Evolutionary conservation across 345 rosid genomes (phyloP).

Genomic region (Gossypium mustelinum): DNA sequence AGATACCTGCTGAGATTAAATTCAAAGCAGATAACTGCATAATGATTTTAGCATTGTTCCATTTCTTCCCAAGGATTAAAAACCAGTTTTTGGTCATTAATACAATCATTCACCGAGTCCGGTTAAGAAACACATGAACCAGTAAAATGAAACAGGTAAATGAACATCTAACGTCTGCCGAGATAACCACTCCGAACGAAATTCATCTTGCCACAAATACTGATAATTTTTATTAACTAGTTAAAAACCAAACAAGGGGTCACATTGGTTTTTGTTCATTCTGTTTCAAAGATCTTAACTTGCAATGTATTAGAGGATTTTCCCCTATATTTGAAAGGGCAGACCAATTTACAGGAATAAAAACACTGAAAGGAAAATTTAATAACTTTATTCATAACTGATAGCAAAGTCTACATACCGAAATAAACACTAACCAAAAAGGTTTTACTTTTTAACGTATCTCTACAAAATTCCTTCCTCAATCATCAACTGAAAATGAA

Average conservation of each 20-base stretch:
- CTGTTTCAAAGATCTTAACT: no score
- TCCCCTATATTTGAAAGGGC: no score
- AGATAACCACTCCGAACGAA: background rate
- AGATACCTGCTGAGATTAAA: background rate
- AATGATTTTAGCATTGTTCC: background rate
- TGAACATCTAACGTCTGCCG: background rate
- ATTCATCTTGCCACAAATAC: background rate
- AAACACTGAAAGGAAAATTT: background rate
- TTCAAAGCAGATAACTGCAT: background rate
- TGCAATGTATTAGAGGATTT: no score
- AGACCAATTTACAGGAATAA: no score
- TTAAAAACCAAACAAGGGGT: no score
- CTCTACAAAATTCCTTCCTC: background rate
- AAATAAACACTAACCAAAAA: background rate
- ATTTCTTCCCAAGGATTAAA: background rate
- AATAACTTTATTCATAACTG: background rate
- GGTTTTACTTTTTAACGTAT: background rate
- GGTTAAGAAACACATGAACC: background rate
- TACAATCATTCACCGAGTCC: background rate
- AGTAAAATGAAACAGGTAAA: background rate
- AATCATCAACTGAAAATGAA: background rate
- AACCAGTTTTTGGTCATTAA: background rate
- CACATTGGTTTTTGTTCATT: no score
- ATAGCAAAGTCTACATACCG: background rate
- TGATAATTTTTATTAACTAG: no score